Percentiles rank a stretch among this genome's conserved stretches.
Conservation (phyloP, 2,329 filamentous ascomycete genomes). For the Beauveria asiatica region DNA sequence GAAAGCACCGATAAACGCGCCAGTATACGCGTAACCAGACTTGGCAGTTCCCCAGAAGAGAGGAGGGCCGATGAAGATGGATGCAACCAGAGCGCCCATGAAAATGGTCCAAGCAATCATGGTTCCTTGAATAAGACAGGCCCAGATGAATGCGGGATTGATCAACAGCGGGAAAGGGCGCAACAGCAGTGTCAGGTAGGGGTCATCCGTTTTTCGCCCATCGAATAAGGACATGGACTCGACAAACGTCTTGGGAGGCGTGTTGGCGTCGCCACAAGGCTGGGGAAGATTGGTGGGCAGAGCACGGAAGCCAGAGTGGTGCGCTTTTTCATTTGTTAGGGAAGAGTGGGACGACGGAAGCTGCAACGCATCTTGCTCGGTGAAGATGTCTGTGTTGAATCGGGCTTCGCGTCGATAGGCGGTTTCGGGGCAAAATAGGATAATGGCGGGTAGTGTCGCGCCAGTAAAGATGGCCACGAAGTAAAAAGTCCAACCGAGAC, state of each 20-base stretch:
- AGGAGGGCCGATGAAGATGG: conserved; percentile 72
- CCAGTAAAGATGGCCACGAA: conserved; percentile 78
- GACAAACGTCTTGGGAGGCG: conserved; percentile 47
- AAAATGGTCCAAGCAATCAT: conserved; percentile 96
- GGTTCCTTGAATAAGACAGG: conserved; percentile 70
- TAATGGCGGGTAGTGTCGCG: conserved; percentile 57
- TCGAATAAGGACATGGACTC: conserved; percentile 64
- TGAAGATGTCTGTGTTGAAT: conserved; percentile 61
- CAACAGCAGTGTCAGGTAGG: conserved; percentile 55
- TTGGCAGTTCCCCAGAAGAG: conserved; percentile 74
- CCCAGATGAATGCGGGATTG: conserved; percentile 81
- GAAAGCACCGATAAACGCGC: conserved; percentile 76
- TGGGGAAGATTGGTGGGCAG: conserved; percentile 26
- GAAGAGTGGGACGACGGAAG: conserved; percentile 1
- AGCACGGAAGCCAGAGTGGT: conserved; percentile 20
- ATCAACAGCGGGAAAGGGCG: conserved; percentile 75
- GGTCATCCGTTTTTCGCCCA: conserved; percentile 72
- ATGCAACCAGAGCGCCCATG: conserved; percentile 74
- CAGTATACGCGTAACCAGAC: conserved; percentile 80
- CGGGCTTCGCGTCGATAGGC: conserved; percentile 59
- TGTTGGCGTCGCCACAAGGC: conserved; percentile 25
- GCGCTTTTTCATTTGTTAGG: conserved; percentile 6
- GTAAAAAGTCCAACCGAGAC: conserved; percentile 86
- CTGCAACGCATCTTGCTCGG: conserved; percentile 22
- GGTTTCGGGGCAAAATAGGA: conserved; percentile 80